Percentiles rank a stretch among this genome's conserved stretches.
These are phyloP conservation scores for Suillus fuscotomentosus DNA, from an alignment of 768 basidiomycete species.

Conservation along the genomic window DNA sequence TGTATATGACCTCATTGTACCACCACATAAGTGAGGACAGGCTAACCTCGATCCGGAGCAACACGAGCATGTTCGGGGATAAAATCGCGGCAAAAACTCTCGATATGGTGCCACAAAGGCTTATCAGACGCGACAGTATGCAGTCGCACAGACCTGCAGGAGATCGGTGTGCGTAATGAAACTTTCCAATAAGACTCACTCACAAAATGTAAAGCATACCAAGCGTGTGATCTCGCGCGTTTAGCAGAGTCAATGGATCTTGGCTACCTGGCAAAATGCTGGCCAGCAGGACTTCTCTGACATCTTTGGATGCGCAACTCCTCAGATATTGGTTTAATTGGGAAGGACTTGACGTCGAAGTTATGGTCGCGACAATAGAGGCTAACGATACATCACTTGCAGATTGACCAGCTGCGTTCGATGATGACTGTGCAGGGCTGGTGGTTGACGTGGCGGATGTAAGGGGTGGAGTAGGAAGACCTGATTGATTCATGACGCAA, in stretches of 20 bases:
- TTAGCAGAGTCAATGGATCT: constrained; percentile 65
- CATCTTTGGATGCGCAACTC: constrained; percentile 51
- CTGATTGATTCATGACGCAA: constrained; percentile 24
- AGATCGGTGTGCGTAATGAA: background rate
- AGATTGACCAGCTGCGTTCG: constrained; percentile 8
- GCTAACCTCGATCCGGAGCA: constrained; percentile 67
- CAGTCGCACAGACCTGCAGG: constrained; percentile 58
- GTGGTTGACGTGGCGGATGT: constrained; percentile 15
- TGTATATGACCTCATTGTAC: constrained; percentile 8
- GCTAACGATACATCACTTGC: constrained; percentile 31
- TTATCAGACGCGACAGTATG: constrained; percentile 33
- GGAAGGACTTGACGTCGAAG: constrained; percentile 35
- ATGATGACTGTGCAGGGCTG: constrained; percentile 14
- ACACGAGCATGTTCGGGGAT: constrained; percentile 59
- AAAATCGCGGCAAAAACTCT: constrained; percentile 63
- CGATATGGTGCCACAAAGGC: constrained; percentile 44
- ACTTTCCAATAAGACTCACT: constrained; percentile 25
- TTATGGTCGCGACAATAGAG: constrained; percentile 46
- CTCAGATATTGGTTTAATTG: constrained; percentile 46
- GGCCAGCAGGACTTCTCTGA: constrained; percentile 55
- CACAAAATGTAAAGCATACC: constrained; percentile 74
- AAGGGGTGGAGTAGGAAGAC: constrained; percentile 23
- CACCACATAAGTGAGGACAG: background rate
- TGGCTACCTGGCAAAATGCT: constrained; percentile 54
- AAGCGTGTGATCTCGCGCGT: constrained; percentile 55